Evolutionary conservation across 2,329 filamentous ascomycete species (phyloP).

Genomic region (Ilyonectria destructans): DNA sequence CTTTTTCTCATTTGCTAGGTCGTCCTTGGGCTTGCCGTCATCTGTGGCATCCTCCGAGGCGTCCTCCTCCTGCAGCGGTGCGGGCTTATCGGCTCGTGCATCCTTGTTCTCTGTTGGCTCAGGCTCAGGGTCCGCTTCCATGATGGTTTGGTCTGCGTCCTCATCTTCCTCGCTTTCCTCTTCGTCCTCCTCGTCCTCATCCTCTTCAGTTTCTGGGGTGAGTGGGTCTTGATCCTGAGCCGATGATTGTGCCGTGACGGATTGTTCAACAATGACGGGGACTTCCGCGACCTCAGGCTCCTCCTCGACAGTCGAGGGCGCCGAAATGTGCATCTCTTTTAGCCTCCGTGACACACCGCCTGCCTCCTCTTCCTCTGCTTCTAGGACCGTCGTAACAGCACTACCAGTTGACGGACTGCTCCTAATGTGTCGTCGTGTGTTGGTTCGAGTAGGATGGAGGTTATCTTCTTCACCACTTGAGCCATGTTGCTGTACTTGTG

Average conservation of each 20-base stretch:
- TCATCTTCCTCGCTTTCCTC: slow-evolving; percentile 22
- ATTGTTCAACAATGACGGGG: slow-evolving; percentile 60
- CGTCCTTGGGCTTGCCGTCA: slow-evolving; percentile 39
- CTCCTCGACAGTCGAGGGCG: slow-evolving; percentile 73
- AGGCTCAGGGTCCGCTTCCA: slow-evolving; percentile 44
- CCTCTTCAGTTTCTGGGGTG: slow-evolving; percentile 22
- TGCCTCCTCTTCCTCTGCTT: slow-evolving; percentile 84
- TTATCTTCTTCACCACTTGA: slow-evolving; percentile 63
- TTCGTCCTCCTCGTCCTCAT: slow-evolving; percentile 26
- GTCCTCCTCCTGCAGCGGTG: slow-evolving; percentile 28
- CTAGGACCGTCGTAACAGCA: slow-evolving; percentile 85
- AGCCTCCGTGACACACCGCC: slow-evolving; percentile 64
- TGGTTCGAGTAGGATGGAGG: slow-evolving; percentile 73
- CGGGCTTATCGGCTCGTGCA: slow-evolving; percentile 17
- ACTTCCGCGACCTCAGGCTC: slow-evolving; percentile 60
- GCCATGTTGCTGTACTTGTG: slow-evolving; percentile 51
- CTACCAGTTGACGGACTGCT: slow-evolving; percentile 86
- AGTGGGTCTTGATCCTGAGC: slow-evolving; percentile 18
- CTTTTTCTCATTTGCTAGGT: slow-evolving; percentile 12
- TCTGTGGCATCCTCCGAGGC: slow-evolving; percentile 39
- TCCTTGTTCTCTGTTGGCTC: slow-evolving; percentile 30
- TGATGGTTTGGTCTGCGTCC: slow-evolving; percentile 48
- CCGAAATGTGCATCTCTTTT: slow-evolving; percentile 64
- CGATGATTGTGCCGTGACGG: slow-evolving; percentile 43
- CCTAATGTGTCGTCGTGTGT: slow-evolving; percentile 85